phyloP scores from a whole-genome alignment of 2,329 filamentous ascomycete genomes.

The Pseudogymnoascus sp. region DNA sequence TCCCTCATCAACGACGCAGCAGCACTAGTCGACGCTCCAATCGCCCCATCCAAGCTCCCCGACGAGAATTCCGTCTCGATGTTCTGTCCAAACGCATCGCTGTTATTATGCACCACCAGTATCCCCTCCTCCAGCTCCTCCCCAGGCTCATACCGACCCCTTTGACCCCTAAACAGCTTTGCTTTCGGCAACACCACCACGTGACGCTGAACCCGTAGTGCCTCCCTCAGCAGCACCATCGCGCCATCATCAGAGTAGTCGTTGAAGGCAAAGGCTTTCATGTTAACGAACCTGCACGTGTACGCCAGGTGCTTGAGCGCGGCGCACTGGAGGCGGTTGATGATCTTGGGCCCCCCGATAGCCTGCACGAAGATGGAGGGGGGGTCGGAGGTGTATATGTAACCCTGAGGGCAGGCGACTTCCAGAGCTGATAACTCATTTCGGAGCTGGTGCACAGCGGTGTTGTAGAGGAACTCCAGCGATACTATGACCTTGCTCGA shows the following conservation, averaged over 20 bases:
- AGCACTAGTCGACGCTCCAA: constrained; percentile 23
- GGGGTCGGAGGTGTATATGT: constrained; percentile 25
- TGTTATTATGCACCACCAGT: constrained; percentile 26
- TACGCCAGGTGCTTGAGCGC: constrained; percentile 17
- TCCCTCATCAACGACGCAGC: constrained; percentile 22
- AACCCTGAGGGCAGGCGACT: constrained; percentile 21
- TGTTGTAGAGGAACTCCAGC: constrained; percentile 22
- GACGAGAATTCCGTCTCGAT: constrained; percentile 22
- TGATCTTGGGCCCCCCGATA: constrained; percentile 16
- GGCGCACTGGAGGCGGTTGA: constrained; percentile 20
- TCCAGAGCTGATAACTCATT: constrained; percentile 25
- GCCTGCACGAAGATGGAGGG: constrained; percentile 23
- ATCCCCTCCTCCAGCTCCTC: constrained; percentile 15
- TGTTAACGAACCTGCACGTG: constrained; percentile 16
- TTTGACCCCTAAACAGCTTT: constrained; percentile 17
- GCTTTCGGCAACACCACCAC: constrained; percentile 16
- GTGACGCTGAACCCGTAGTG: constrained; percentile 17
- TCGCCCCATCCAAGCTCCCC: constrained; percentile 26
- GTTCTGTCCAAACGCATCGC: constrained; percentile 27
- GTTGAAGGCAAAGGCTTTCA: constrained; percentile 23
- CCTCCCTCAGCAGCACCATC: constrained; percentile 12
- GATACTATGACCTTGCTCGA: constrained; percentile 15
- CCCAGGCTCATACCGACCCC: constrained; percentile 14
- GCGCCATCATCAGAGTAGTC: constrained; percentile 19
- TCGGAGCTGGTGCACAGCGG: constrained; percentile 18